Evolutionary conservation across 148 eudicot genomes (phyloP).

Genomic region (Nyssa sinensis): DNA sequence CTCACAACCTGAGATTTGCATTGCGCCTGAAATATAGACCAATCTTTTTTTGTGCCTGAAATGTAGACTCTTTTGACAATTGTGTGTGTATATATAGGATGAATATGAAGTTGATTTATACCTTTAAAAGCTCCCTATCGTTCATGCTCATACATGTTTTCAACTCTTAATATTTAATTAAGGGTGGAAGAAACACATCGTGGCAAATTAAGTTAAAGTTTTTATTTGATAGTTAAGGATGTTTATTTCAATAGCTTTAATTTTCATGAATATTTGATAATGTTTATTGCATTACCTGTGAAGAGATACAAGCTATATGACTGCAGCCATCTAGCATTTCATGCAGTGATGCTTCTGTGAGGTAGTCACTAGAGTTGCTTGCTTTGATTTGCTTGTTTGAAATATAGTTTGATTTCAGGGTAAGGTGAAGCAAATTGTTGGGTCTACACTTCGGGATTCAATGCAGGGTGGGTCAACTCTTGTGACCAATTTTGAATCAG

Average conservation of each 20-base stretch:
- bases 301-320: not conserved
- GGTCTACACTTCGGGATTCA: slow-evolving; percentile 77
- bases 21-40: not conserved
- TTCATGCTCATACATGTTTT: no score
- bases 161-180: not conserved
- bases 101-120: not conserved
- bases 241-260: not conserved
- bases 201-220: not conserved
- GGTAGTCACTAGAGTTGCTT: not conserved
- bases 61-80: no score
- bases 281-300: not conserved
- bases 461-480: slow-evolving; percentile 43
- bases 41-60: not conserved
- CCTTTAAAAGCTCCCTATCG: no score
- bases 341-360: no score
- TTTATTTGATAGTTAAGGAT: not conserved
- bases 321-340: not conserved
- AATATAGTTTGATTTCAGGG: slow-evolving; percentile 44
- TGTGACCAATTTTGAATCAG: slow-evolving; percentile 82
- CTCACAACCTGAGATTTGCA: not conserved
- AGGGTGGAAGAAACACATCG: not conserved
- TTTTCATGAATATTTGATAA: not conserved
- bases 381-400: not conserved
- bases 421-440: slow-evolving; percentile 92
- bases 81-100: no score